Evolutionary conservation across 148 eudicot species (phyloP).

Genomic region (Amaranthus hypochondriacus): DNA sequence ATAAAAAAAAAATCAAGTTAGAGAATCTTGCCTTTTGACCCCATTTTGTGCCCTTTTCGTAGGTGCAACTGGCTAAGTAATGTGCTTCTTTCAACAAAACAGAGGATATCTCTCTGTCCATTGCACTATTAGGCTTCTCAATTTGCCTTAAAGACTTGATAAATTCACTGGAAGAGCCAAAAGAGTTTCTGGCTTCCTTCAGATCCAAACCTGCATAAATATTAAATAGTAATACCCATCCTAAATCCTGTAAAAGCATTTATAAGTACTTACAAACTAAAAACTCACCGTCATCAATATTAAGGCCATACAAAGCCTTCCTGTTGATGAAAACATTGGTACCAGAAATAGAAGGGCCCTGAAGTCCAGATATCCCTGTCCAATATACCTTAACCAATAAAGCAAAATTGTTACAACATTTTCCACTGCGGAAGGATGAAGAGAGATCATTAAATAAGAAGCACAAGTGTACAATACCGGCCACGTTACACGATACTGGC

Average conservation of each 20-base stretch:
- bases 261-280: background rate
- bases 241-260: background rate
- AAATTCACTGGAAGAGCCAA: conserved; percentile 48
- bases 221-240: background rate
- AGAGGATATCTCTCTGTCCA: conserved; percentile 1
- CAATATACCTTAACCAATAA: conserved; percentile 17
- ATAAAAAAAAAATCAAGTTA: too few species aligned
- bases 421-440: background rate
- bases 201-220: conserved; percentile 29
- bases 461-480: background rate
- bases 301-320: conserved; percentile 41
- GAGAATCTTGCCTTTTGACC: conserved; percentile 52
- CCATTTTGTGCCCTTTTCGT: conserved; percentile 60
- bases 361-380: conserved; percentile 56
- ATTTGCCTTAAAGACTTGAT: conserved; percentile 30
- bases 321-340: conserved; percentile 61
- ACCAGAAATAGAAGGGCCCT: conserved; percentile 50
- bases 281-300: conserved; percentile 7
- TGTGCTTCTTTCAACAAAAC: conserved; percentile 29
- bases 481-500: conserved; percentile 10
- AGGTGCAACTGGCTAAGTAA: conserved; percentile 48
- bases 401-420: background rate
- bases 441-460: background rate
- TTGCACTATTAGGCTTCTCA: background rate
- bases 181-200: conserved; percentile 21